A percentile compares a stretch with the other conserved stretches of the same genome.
phyloP scores from a whole-genome alignment of 768 basidiomycete genomes.

The Pleurotus giganteus region DNA sequence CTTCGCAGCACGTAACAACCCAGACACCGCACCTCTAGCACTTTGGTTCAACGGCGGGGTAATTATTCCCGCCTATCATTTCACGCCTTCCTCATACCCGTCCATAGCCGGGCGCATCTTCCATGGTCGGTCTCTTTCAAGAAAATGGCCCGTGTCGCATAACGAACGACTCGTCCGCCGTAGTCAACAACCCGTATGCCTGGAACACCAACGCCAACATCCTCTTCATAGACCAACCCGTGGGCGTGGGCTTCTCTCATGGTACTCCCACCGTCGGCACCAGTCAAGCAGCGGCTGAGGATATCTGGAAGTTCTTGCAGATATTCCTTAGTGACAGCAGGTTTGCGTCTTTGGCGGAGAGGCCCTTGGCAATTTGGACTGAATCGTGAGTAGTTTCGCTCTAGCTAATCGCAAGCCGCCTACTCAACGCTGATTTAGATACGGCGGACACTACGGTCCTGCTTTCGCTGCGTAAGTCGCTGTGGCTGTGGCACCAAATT shows the following conservation, averaged over 20 bases:
- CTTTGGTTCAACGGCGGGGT: conserved; percentile 69
- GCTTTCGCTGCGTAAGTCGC: conserved; percentile 51
- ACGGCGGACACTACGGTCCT: conserved; percentile 72
- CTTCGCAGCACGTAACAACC: conserved; percentile 62
- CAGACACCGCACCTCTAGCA: conserved; percentile 58
- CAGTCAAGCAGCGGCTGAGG: conserved; percentile 50
- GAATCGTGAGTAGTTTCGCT: conserved; percentile 42
- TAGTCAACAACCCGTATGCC: conserved; percentile 52
- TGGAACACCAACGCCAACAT: conserved; percentile 70
- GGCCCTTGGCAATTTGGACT: conserved; percentile 59
- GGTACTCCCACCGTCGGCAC: conserved; percentile 48
- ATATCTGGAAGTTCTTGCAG: conserved; percentile 63
- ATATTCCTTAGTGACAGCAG: conserved; percentile 56
- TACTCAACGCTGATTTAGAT: conserved; percentile 31
- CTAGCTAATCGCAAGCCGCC: background rate
- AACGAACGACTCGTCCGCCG: conserved; percentile 46
- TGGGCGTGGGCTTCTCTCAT: conserved; percentile 61
- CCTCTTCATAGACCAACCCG: conserved; percentile 60
- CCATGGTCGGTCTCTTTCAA: conserved; percentile 66
- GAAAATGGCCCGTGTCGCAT: conserved; percentile 73
- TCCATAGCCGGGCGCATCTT: conserved; percentile 36
- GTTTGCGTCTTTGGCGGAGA: conserved; percentile 44
- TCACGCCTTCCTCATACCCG: background rate
- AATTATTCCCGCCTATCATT: conserved; percentile 18
- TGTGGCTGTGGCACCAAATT: conserved; percentile 16